Conservation (phyloP, 139 green algal species). For the Medakamo hakoo region DNA sequence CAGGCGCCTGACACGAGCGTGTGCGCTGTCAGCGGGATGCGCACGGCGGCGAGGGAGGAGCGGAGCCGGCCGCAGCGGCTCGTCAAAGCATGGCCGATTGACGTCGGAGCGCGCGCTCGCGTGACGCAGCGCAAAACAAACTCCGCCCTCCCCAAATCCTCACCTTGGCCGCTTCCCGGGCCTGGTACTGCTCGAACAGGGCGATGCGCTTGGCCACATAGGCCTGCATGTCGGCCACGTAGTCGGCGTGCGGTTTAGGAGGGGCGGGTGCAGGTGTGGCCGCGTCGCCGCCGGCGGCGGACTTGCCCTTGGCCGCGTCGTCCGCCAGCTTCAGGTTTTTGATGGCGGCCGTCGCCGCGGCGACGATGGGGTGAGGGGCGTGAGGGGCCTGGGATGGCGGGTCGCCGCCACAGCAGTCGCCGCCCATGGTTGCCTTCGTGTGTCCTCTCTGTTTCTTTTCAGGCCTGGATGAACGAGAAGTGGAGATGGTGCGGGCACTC, state of each 20-base stretch:
- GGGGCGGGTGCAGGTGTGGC: conserved; percentile 1
- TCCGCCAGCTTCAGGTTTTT: background rate
- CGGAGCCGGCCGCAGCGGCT: background rate
- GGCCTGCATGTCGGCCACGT: conserved; percentile 33
- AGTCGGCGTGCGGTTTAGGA: conserved; percentile 12
- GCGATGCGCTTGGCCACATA: conserved; percentile 77
- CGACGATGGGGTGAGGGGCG: background rate
- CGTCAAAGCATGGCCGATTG: too few relatives aligned
- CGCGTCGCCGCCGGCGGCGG: too few relatives aligned
- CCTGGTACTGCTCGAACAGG: conserved; percentile 68
- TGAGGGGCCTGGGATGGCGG: background rate
- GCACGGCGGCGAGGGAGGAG: background rate
- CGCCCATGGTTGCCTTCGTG: conserved; percentile 9
- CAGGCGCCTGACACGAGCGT: too few relatives aligned
- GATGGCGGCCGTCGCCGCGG: background rate
- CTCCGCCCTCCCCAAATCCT: background rate
- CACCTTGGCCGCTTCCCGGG: conserved; percentile 19
- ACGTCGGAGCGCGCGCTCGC: too few relatives aligned
- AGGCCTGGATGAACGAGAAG: too few relatives aligned
- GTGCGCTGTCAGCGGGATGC: too few relatives aligned
- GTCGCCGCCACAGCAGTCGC: conserved; percentile 8
- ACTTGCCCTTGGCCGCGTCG: too few relatives aligned
- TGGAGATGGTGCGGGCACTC: too few relatives aligned
- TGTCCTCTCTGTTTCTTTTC: too few relatives aligned
- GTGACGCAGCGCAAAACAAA: too few relatives aligned